A percentile compares a stretch with the other conserved stretches of the same genome.
These are phyloP conservation scores for Gentiana straminea DNA, from an alignment of 257 asterid genomes.

Conservation along the genomic window DNA sequence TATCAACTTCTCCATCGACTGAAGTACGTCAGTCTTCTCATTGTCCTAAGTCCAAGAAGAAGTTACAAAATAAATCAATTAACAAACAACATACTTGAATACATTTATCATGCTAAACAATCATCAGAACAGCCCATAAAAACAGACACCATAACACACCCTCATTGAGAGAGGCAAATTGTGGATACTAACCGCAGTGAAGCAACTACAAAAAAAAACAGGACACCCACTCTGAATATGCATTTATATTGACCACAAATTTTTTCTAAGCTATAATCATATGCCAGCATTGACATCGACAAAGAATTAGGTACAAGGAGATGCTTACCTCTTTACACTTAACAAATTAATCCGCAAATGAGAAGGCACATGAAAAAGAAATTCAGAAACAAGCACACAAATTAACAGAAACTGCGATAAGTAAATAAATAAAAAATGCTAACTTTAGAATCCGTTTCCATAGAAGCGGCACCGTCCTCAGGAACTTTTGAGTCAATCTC, in stretches of 20 bases:
- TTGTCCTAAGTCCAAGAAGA: conserved; percentile 22
- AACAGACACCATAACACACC: neutral
- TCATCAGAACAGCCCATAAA: neutral
- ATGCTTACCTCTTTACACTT: too few species aligned
- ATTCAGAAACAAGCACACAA: too few species aligned
- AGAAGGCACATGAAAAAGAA: too few species aligned
- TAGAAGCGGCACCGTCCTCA: conserved; percentile 18
- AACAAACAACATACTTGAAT: neutral
- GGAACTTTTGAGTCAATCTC: conserved; percentile 31
- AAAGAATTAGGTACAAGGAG: neutral
- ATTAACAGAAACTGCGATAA: neutral
- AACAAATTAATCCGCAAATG: neutral
- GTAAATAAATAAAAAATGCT: conserved; percentile 1
- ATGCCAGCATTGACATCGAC: too few species aligned
- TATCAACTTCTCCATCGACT: conserved; percentile 46
- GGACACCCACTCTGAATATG: too few species aligned
- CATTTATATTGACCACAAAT: too few species aligned
- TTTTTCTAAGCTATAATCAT: too few species aligned
- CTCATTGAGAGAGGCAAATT: neutral
- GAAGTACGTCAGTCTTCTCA: conserved; percentile 37
- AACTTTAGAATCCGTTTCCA: conserved; percentile 32
- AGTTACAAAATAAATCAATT: neutral
- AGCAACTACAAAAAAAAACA: too few species aligned
- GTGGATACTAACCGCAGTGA: too few species aligned
- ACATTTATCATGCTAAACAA: neutral